Evolutionary conservation across 1,284 basidiomycete genomes (phyloP), one percentile per base, ranked within the genome.

Genomic region (Hemileia vastatrix): DNA sequence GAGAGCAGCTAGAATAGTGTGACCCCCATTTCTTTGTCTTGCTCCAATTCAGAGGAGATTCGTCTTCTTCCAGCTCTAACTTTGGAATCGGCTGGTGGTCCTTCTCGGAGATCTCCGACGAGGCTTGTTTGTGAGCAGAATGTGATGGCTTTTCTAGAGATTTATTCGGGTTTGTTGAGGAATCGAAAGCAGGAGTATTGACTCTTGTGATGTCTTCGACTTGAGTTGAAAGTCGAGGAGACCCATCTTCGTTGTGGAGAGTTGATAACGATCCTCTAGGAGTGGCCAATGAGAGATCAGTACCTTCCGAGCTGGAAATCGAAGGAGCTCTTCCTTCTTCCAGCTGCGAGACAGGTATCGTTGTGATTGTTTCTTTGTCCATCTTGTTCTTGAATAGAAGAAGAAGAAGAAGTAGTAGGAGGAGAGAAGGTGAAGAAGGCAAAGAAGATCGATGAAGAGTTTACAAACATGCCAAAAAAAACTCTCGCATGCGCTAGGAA

Each of bases 11-110:
- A 69, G 54, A 15, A 59, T 61, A 15, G 68, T 69, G 44, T 49
- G 49, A 33, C n/a, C 50, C 45, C 68, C 68, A 67, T 36, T 67
- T 69, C 40, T 56, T 56, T 50, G 50, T 21, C 4, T 48, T 36
- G 43, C 31, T 36, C 68, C 68, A 69, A 8, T 65, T 45, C 2
- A 49, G 48, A 1, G 68, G 68, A 52, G 65, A 54, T 45, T 69
- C 68, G 6, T 65, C 48, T n/a, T 63, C 66, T 13, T 64, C 45
- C 11, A 69, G 61, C 24, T 50, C 56, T 6, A 66, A 27, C 27
- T 27, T 27, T 27, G 27, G 27, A 27, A 27, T 27, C 27, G 27
- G 27, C 27, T 27, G 27, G 27, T 27, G 27, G 27, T 27, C 27
- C 27, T 27, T 27, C 27, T 27, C 27, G 27, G 27, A 27, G 27